phyloP scores from a whole-genome alignment of 1,139 yeast species.

The Geotrichum macrosporum region DNA sequence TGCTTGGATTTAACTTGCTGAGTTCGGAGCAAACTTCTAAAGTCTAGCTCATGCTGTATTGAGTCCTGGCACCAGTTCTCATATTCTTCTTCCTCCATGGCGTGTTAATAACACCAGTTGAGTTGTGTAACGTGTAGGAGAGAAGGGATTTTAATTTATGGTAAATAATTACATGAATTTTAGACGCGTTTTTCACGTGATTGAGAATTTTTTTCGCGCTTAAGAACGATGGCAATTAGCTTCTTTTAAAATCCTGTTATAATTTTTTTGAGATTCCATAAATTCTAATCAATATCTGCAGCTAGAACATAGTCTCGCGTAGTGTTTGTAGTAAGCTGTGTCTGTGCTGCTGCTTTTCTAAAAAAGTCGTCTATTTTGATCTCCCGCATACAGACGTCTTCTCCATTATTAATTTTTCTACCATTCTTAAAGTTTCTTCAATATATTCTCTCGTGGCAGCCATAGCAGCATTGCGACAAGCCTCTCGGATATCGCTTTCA shows the following conservation, averaged over 20 bases:
- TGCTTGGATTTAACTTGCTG: conserved; percentile 10
- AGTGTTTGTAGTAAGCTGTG: conserved; percentile 26
- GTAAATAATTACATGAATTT: not conserved
- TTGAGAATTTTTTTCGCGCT: too few species aligned
- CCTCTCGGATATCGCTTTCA: conserved; percentile 87
- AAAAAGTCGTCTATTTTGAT: conserved; percentile 40
- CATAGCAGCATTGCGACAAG: conserved; percentile 91
- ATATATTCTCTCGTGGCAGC: conserved; percentile 84
- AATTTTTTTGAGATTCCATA: not conserved
- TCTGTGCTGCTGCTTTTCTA: conserved; percentile 28
- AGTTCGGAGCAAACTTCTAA: conserved; percentile 7
- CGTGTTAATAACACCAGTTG: too few species aligned
- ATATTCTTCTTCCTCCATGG: conserved; percentile 18
- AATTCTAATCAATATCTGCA: not conserved
- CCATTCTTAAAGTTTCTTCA: conserved; percentile 30
- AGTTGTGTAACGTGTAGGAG: too few species aligned
- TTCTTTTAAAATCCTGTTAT: too few species aligned
- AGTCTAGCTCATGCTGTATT: conserved; percentile 11
- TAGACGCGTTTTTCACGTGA: conserved; percentile 1
- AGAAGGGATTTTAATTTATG: too few species aligned
- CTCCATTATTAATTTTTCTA: conserved; percentile 20
- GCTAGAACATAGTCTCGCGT: conserved; percentile 19
- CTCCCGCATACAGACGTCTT: conserved; percentile 33
- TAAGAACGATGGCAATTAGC: too few species aligned
- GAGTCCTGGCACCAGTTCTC: conserved; percentile 11